Percentiles rank a stretch among this genome's conserved stretches.
Conservation (phyloP, 148 eudicot species). For the Rhododendron simsii region DNA sequence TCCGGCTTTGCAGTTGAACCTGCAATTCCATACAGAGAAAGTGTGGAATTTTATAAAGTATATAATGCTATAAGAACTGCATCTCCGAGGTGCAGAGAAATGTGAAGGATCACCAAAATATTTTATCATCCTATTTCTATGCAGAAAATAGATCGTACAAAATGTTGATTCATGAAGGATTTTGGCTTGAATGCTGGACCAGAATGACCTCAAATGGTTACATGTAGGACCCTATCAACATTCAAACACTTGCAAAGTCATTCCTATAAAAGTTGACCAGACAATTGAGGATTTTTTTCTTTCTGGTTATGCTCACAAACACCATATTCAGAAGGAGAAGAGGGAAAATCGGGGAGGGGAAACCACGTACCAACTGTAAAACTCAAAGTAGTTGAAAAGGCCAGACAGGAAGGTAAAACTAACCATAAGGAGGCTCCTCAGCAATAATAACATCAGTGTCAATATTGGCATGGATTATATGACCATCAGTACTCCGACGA, state of each 20-base stretch:
- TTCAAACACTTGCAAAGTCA: not conserved
- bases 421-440: slow-evolving; percentile 96
- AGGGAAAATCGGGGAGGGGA: not conserved
- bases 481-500: slow-evolving; percentile 98
- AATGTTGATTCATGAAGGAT: not conserved
- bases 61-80: not conserved
- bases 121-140: not conserved
- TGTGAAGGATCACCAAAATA: not conserved
- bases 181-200: not conserved
- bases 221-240: not conserved
- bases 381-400: not conserved
- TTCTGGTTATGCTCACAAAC: not conserved
- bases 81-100: not conserved
- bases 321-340: not conserved
- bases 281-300: not conserved
- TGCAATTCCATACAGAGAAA: not conserved
- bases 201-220: not conserved
- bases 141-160: not conserved
- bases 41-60: not conserved
- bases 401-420: not conserved
- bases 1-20: slow-evolving; percentile 86
- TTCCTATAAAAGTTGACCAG: not conserved
- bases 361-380: not conserved
- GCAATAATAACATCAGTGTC: slow-evolving; percentile 98
- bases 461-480: slow-evolving; percentile 93